A percentile compares a stretch with the other conserved stretches of the same genome.
These are phyloP conservation scores for Haberlea rhodopensis DNA, from an alignment of 257 asterid species.

Conservation along the genomic window DNA sequence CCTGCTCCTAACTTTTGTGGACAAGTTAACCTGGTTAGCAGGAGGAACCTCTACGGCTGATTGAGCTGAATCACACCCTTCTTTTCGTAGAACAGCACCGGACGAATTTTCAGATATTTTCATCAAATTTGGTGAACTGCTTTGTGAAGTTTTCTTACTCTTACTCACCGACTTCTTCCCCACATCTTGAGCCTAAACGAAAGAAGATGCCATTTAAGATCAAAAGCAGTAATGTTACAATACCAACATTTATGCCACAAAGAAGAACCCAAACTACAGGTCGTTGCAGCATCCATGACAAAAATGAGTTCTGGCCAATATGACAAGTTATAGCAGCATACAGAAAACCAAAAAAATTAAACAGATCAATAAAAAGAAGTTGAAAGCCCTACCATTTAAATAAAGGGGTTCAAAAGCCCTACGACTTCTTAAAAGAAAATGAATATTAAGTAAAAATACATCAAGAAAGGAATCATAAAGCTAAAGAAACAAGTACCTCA, in stretches of 20 bases:
- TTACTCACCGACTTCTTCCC: slow-evolving; percentile 33
- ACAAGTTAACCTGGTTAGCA: slow-evolving; percentile 50
- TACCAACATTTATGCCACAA: no score
- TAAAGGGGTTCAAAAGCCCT: no score
- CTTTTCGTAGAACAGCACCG: slow-evolving; percentile 60
- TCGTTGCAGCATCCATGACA: no score
- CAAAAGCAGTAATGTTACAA: no score
- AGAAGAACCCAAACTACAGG: background rate
- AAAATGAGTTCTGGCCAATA: slow-evolving; percentile 4
- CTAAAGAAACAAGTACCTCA: background rate
- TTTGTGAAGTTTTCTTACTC: slow-evolving; percentile 49
- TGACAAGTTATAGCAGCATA: slow-evolving; percentile 13
- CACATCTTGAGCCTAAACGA: slow-evolving; percentile 52
- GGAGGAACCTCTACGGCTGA: slow-evolving; percentile 53
- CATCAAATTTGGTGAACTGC: slow-evolving; percentile 50
- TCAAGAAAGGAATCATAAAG: background rate
- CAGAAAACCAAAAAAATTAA: slow-evolving; percentile 8
- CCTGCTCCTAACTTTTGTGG: slow-evolving; percentile 69
- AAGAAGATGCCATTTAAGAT: slow-evolving; percentile 22
- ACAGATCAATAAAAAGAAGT: slow-evolving; percentile 9
- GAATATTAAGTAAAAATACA: background rate
- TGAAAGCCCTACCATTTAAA: slow-evolving; percentile 17
- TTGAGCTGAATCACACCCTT: slow-evolving; percentile 84
- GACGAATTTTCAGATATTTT: slow-evolving; percentile 64
- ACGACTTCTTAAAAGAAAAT: slow-evolving; percentile 5